Conservation (phyloP, 78 protist species). For the Emiliania huxleyi region DNA sequence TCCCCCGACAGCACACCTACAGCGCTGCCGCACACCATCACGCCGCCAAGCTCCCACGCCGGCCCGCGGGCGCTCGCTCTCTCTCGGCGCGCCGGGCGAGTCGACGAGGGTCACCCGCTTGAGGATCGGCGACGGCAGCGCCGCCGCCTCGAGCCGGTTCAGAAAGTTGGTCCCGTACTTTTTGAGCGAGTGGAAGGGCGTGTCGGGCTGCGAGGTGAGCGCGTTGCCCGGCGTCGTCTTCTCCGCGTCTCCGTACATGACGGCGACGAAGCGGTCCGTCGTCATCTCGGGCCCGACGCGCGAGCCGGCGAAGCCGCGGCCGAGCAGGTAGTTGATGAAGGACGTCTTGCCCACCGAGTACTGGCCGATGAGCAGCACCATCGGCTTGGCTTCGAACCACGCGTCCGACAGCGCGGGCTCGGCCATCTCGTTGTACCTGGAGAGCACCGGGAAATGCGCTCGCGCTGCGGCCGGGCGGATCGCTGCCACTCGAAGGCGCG, state of each 20-base stretch:
- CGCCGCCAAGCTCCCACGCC: too few species aligned
- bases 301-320: not conserved
- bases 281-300: slow-evolving; percentile 62
- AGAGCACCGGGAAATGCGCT: too few species aligned
- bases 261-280: slow-evolving; percentile 49
- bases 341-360: slow-evolving; percentile 60
- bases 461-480: too few species aligned
- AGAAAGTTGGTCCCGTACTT: slow-evolving; percentile 76
- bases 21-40: too few species aligned
- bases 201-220: slow-evolving; percentile 63
- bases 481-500: too few species aligned
- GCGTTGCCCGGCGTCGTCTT: slow-evolving; percentile 75
- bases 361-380: slow-evolving; percentile 58
- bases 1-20: slow-evolving; percentile 86
- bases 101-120: slow-evolving; percentile 32
- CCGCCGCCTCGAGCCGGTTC: slow-evolving; percentile 30
- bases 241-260: slow-evolving; percentile 62
- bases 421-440: not conserved
- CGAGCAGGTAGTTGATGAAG: slow-evolving; percentile 53
- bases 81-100: too few species aligned
- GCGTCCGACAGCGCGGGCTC: not conserved
- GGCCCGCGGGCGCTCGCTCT: too few species aligned
- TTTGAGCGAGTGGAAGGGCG: slow-evolving; percentile 76
- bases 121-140: slow-evolving; percentile 36
- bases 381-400: slow-evolving; percentile 47